Base-by-base conservation (phyloP, 1,139 yeast species). In the Diutina ranongensis region DNA sequence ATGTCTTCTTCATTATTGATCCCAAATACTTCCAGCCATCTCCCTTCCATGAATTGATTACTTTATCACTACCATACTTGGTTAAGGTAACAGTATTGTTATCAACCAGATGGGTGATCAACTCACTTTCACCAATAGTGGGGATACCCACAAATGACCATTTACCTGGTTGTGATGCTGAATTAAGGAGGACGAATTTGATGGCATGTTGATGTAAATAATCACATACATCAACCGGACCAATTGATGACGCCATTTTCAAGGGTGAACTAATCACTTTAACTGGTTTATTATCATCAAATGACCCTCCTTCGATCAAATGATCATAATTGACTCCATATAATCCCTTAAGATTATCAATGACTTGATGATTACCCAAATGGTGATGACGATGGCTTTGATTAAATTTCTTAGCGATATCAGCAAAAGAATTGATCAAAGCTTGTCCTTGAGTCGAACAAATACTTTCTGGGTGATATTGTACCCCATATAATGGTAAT, bases 391-490 rank as follows among this genome's bases (percentile, higher is more conserved):
- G 44, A 32, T 20, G 36, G 12, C 9, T 2, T 10, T 16, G 8
- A 31, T 49, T 51, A 45, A 62, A 69, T 1, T 54, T 51, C 1
- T 48, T 45, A 0, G 94, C 86, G 31, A 78, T 51, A 0, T 49
- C 33, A 65, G 86, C 74, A 58, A 92, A 92, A 56, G 83, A 84
- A 20, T 54, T 52, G 3, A 89, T 59, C 47, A 92, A 61, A 7
- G 62, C 58, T 3, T 60, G 68, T 1, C 98, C 98, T 45, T 64
- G 57, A 12, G 69, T 65, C 0, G 97, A 88, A 56, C 96, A 87
- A 38, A 92, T 77, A 0, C 97, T 87, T 57, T 94, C 99, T 0
- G 98, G 98, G 57, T 94, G 99, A 56, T 89, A 94, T 56, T 94
- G 99, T 2, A 94, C 97, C 0, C 96, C 98, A 62, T 72, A 89